Base-by-base conservation (phyloP, 495 filamentous ascomycete species). In the Chaetomium cochliodes region DNA sequence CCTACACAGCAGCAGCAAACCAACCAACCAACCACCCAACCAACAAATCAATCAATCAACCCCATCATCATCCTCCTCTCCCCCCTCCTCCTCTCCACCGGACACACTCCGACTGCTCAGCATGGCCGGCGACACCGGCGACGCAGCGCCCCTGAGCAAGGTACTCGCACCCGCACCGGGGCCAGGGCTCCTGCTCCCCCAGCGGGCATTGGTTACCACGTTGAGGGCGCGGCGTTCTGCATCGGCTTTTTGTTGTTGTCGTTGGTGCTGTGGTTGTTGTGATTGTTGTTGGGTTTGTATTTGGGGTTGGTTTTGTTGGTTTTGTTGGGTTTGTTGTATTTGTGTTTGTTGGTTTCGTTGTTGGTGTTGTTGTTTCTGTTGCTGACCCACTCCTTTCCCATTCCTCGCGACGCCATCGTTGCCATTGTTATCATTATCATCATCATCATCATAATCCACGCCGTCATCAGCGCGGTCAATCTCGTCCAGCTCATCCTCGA, bases 201-300 rank as follows among this genome's bases (percentile, higher is more conserved):
- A 74, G 20, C 70, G 58, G 9, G 75, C 75, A 28, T 81, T 81
- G 23, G 77, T 80, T 2, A 81, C 79, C 7, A 81, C 68, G 39
- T 80, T 75, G 65, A 81, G 54, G 1, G 78, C 77, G 39, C 70
- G 72, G 25, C 68, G 69, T 56, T 81, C 79, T 0, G 77, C 76
- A 30, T 79, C 74, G 0, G 67, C 67, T 41, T n/a, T 28, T 25
- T 53, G 60, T 22, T 54, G 60, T 25, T 42, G 60, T 20, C 50
- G 52, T 16, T 52, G 47, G 9, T 33, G 58, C 22, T 63, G 55
- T 42, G 60, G 28, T 49, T 53, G 65, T 41, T 65, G 39, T 20
- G n/a, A n/a, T n/a, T n/a, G n/a, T 49, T 54, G 65, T 41, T 65
- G 39, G 2, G 2, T 2, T 30, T 2, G 28, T 20, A 6, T 41